Conservation (phyloP, 495 filamentous ascomycete genomes). For the Aspergillus ostianus region DNA sequence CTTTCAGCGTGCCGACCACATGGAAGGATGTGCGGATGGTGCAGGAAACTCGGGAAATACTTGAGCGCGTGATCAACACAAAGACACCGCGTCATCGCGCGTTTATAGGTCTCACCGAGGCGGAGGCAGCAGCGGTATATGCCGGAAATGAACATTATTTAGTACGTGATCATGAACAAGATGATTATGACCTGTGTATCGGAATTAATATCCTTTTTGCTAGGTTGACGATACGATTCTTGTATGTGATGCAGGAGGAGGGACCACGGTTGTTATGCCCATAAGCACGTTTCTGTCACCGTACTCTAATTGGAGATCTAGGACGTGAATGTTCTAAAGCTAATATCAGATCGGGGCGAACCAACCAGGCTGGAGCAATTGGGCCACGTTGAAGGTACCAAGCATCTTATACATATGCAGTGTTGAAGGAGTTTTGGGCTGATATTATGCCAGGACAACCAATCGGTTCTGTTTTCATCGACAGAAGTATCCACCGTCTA, state of each 20-base stretch:
- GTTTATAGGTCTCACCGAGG: conserved; percentile 64
- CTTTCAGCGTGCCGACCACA: conserved; percentile 68
- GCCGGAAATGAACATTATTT: conserved; percentile 41
- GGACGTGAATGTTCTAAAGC: conserved; percentile 40
- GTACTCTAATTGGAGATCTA: conserved; percentile 9
- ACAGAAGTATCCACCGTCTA: conserved; percentile 27
- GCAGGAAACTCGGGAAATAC: conserved; percentile 51
- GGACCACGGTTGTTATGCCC: conserved; percentile 43
- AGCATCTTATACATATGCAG: not conserved
- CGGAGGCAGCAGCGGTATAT: conserved; percentile 65
- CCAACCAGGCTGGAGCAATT: conserved; percentile 36
- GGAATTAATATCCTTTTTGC: not conserved
- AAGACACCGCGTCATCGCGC: conserved; percentile 43
- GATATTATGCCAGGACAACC: conserved; percentile 24
- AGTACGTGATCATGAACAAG: conserved; percentile 4
- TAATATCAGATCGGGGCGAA: conserved; percentile 28
- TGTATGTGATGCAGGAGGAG: conserved; percentile 57
- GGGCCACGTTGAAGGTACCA: conserved; percentile 37
- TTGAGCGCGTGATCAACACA: conserved; percentile 52
- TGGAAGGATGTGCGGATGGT: conserved; percentile 60
- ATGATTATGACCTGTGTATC: not conserved
- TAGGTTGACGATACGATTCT: conserved; percentile 46
- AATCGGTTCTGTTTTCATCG: conserved; percentile 42
- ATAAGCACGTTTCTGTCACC: not conserved
- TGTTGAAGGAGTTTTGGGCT: not conserved